Conservation (phyloP, 352 stramenopile genomes). For the Paralagenidium karlingii region DNA sequence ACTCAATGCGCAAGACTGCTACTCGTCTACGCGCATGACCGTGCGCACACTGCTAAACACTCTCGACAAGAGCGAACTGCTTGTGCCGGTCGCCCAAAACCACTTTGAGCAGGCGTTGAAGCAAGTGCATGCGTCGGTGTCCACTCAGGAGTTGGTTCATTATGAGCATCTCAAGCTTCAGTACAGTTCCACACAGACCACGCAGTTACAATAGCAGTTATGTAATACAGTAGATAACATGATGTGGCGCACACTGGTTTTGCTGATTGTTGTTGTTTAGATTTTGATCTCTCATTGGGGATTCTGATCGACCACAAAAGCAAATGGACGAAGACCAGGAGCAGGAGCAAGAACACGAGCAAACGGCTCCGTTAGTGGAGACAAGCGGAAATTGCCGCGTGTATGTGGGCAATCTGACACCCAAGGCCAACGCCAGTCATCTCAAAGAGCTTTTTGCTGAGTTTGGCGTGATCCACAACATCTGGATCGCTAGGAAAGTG, state of each 20-base stretch:
- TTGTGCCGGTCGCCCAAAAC: slow-evolving; percentile 28
- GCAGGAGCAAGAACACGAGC: too few species aligned
- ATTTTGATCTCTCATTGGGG: too few species aligned
- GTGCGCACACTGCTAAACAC: slow-evolving; percentile 52
- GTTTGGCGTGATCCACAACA: slow-evolving; percentile 58
- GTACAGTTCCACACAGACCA: too few species aligned
- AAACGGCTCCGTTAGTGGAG: too few species aligned
- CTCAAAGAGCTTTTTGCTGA: slow-evolving; percentile 39
- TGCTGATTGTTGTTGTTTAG: too few species aligned
- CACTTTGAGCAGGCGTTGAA: slow-evolving; percentile 49
- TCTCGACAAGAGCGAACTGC: slow-evolving; percentile 42
- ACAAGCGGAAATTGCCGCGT: too few species aligned
- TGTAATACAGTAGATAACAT: too few species aligned
- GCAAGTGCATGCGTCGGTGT: slow-evolving; percentile 74
- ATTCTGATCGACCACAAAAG: too few species aligned
- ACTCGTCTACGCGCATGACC: slow-evolving; percentile 61
- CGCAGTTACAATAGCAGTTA: not conserved
- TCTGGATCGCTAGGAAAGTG: slow-evolving; percentile 67
- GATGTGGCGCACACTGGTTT: too few species aligned
- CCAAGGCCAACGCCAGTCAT: slow-evolving; percentile 52
- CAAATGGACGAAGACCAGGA: too few species aligned
- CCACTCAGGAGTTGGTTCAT: slow-evolving; percentile 66
- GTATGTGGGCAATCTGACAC: slow-evolving; percentile 64
- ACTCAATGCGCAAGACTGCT: slow-evolving; percentile 67
- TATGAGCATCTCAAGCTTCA: slow-evolving; percentile 81